Base-by-base conservation (phyloP, 139 green algal species). In the Coccomyxa sp. region DNA sequence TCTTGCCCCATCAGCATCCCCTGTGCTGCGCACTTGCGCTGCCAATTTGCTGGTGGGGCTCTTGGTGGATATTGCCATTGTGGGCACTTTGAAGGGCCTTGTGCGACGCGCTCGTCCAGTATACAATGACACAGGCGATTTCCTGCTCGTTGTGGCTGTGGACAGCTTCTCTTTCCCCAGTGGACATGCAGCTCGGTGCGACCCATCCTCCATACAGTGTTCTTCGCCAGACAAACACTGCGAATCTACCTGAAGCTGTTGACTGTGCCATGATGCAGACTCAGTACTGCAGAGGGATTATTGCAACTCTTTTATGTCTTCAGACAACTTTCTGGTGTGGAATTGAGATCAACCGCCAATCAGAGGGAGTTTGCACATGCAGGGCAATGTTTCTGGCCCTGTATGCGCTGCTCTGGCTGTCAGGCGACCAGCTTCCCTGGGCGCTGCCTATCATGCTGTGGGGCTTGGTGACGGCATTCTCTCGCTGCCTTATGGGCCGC, bases 131-230 rank as follows among this genome's bases (percentile, higher is more conserved):
- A 67, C 58, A 16, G 83, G 82, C 0, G 91, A 94, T 80, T 93
- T 91, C 58, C 58, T 86, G 15, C 79, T 92, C 13, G 87, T 94
- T 14, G 90, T 94, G 23, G 67, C 87, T 10, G 91, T 94, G 23
- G 91, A 94, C 81, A 67, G 82, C 30, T 92, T 86, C 58, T 92
- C 86, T 57, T 94, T 94, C 67, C 91, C 91, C 17, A 89, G 81
- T 60, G 91, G 91, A 28, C 91, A 94, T 82, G 84, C 89, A 38
- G 88, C 87, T 17, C 82, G 87, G 87, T 78, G 14, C 7, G 79
- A 51, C 7, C 7, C 60, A 23, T 11, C 60, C 45, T 21, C 31
- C 79, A 51, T 18, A 59, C 63, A 28, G 63, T 25, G 7, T 7
- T 7, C 38, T 59, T 27, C n/a, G 18, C 74, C 74, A 79, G 10